Base-by-base conservation (phyloP, 352 stramenopile species). In the Phytophthora europaea region DNA sequence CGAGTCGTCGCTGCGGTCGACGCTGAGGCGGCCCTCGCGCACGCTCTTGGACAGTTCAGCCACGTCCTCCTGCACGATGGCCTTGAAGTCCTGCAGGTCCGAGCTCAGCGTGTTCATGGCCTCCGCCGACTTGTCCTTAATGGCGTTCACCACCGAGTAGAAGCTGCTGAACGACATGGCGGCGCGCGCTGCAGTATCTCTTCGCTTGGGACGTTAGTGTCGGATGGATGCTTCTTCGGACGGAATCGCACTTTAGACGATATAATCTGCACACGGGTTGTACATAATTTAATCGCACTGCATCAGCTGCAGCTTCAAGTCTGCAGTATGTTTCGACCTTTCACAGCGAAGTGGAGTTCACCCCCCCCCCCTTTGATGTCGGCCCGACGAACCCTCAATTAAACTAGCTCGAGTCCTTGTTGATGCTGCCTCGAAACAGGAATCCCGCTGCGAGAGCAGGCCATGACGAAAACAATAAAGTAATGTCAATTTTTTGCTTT, bases 71-170 rank as follows among this genome's bases (percentile, higher is more conserved):
- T 92, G 86, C 20, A 94, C 80, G 57, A 91, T 89, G 31, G 84
- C 63, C 36, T 79, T 81, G 36, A 94, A 94, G 31, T 94, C 86
- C 69, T 89, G 85, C 20, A 94, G 63, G 60, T 94, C 86, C 9
- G 86, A 88, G 61, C 81, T 92, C 40, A 94, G 70, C n/a, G 83
- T 94, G 64, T 76, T 84, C 67, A 94, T 88, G 52, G 86, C 86
- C 68, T 94, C 82, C 16, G 84, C 83, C 48, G 86, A 94, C 81
- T 84, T 84, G 74, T 82, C 78, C 71, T 84, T 84, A 47, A 84
- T 73, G 38, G 74, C 76, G 53, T 78, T 84, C 26, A 84, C 78
- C 33, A 85, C 75, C 59, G 78, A 85, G 68, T 76, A 85, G 67
- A 85, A 85, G 66, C 75, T 83, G 66, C 71, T 85, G 56, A 82